These are phyloP conservation scores for Phialophora verrucosa DNA, from an alignment of 2,329 filamentous ascomycete genomes.

Conservation along the genomic window DNA sequence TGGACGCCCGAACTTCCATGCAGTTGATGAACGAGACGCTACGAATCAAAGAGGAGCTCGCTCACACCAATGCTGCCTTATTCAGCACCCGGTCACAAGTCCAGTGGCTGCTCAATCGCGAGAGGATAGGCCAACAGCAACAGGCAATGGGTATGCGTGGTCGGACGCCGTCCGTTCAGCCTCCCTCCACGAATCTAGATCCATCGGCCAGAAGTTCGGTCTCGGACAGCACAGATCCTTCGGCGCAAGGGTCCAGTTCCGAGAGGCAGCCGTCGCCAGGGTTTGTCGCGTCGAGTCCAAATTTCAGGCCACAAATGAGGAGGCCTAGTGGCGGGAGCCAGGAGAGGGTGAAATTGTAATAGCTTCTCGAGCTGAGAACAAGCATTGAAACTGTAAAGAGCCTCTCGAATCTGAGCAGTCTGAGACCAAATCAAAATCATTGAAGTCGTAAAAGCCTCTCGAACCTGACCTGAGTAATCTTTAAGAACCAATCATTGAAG, in stretches of 20 bases:
- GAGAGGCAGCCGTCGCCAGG: slow-evolving; percentile 26
- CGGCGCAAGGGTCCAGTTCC: slow-evolving; percentile 21
- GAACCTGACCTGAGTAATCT: too few species aligned
- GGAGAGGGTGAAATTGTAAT: slow-evolving; percentile 35
- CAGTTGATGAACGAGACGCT: slow-evolving; percentile 67
- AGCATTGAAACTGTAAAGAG: not conserved
- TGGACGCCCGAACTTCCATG: slow-evolving; percentile 67
- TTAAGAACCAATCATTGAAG: too few species aligned
- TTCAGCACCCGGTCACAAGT: slow-evolving; percentile 65
- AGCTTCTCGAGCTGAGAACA: not conserved
- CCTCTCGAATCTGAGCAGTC: not conserved
- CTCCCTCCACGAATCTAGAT: slow-evolving; percentile 17
- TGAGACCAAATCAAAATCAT: not conserved
- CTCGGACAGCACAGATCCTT: slow-evolving; percentile 26
- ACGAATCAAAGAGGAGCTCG: slow-evolving; percentile 66
- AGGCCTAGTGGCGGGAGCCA: slow-evolving; percentile 33
- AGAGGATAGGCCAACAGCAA: slow-evolving; percentile 45
- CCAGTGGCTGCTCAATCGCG: slow-evolving; percentile 66
- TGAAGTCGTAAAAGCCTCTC: too few species aligned
- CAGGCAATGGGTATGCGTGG: slow-evolving; percentile 34
- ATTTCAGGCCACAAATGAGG: slow-evolving; percentile 32
- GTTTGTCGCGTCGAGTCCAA: slow-evolving; percentile 28
- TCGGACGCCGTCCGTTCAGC: slow-evolving; percentile 31
- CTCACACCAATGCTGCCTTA: slow-evolving; percentile 65
- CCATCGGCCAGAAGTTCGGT: slow-evolving; percentile 30